Evolutionary conservation across 1,284 basidiomycete genomes (phyloP).

Genomic region (Rhodotorula sp.): DNA sequence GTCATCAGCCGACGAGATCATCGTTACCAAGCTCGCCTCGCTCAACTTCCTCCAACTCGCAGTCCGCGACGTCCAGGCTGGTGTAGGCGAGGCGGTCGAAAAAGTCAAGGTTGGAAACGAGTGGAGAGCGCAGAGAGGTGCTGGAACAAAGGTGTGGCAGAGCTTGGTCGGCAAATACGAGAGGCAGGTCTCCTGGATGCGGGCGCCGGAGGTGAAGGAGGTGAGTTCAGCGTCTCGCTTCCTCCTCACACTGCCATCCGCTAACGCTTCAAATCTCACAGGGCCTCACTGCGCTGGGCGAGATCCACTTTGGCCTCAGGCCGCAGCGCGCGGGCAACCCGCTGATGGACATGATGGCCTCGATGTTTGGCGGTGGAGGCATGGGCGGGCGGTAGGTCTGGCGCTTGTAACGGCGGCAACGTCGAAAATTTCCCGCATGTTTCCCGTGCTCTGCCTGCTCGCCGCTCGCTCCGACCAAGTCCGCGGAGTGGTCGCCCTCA

Average conservation of each 20-base stretch:
- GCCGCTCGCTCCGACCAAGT: no score
- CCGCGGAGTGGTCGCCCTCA: no score
- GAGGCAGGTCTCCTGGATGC: conserved; percentile 50
- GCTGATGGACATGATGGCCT: conserved; percentile 64
- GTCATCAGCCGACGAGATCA: conserved; percentile 58
- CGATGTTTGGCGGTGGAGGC: conserved; percentile 68
- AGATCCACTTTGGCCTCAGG: conserved; percentile 71
- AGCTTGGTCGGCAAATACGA: conserved; percentile 39
- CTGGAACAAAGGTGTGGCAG: conserved; percentile 38
- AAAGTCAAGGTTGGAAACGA: conserved; percentile 29
- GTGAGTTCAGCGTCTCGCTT: conserved; percentile 54
- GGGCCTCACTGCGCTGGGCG: conserved; percentile 61
- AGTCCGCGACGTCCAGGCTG: conserved; percentile 74
- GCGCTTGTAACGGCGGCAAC: no score
- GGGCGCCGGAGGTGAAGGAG: conserved; percentile 67
- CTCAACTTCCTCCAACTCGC: conserved; percentile 87
- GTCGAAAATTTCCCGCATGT: no score
- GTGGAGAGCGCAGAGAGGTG: conserved; percentile 29
- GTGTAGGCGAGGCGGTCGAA: conserved; percentile 57
- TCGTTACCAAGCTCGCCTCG: conserved; percentile 66
- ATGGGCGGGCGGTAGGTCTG: conserved; percentile 24
- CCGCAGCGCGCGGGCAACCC: conserved; percentile 74
- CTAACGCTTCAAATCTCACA: conserved; percentile 36
- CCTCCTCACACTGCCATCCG: background rate
- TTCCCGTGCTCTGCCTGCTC: background rate